Base-by-base conservation (phyloP, 1,139 yeast species). In the Kodamaea arcana region DNA sequence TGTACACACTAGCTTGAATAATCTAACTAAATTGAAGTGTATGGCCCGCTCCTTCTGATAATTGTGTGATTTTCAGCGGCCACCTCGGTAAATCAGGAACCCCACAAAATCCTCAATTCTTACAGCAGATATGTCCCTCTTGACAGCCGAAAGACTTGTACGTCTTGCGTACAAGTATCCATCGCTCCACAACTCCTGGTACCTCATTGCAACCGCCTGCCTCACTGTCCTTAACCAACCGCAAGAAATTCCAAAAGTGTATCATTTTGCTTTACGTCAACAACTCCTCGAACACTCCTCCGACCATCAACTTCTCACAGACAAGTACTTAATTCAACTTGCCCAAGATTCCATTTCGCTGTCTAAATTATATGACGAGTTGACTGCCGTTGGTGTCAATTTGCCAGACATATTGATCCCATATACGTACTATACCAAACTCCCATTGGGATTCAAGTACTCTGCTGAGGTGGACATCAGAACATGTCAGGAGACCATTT, bases 221-320 rank as follows among this genome's bases (percentile, higher is more conserved):
- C 71, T 88, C 39, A 78, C 92, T 2, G 92, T 82, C 9, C 80
- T 92, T 50, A 88, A 88, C 52, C 76, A 73, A 42, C 94, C 96
- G 0, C 77, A 80, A 33, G 95, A 85, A 45, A 76, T 88, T 27
- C 92, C 95, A 3, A 69, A 68, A 36, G 56, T 88, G 8, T 83
- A 81, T 53, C 85, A 84, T 45, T 83, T 82, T 61, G 88, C 90
- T 8, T 52, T 88, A 46, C 66, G 78, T 39, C 72, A 71, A 42
- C 73, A 72, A 38, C 61, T 69, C 27, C 55, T 68, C 45, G 66
- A 62, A 44, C 48, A 41, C 34, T 48, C 56, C 15, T 38, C 47
- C 20, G 64, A 59, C 28, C 43, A 45, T 8, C 43, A 50, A 18
- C 46, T 63, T 27, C 52, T 65, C 24, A 61, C 66, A n/a, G 57